Base-by-base conservation (phyloP, 78 protist species). In the Tieghemostelium lacteum region DNA sequence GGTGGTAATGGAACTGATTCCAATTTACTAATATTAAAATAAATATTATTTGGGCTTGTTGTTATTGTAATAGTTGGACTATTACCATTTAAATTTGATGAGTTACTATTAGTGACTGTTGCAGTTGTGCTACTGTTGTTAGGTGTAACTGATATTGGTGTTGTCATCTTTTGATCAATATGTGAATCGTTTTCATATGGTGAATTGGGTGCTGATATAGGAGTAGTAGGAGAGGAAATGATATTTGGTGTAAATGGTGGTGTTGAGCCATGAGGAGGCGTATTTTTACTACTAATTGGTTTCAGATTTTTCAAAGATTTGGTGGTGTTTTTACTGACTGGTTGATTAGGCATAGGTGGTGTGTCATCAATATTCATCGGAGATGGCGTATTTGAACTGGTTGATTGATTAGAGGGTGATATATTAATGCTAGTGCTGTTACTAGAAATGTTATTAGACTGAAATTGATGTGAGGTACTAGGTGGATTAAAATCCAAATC, bases 401-500 rank as follows among this genome's bases (percentile, higher is more conserved):
- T 45, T 14, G 52, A 14, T 14, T 45, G 6, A 45, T 45, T 45
- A 45, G n/a, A n/a, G n/a, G n/a, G n/a, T n/a, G n/a, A n/a, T n/a
- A 14, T 45, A 45, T 45, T 45, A 45, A 14, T 45, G 10, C 10
- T 45, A 45, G 52, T 45, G 52, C 10, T 45, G 52, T 45, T 45
- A 45, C 10, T 45, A 45, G 52, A 45, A 14, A n/a, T n/a, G n/a
- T n/a, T n/a, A n/a, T n/a, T n/a, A n/a, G n/a, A n/a, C n/a, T n/a
- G n/a, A n/a, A n/a, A n/a, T n/a, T n/a, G n/a, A n/a, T n/a, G n/a
- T n/a, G n/a, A n/a, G n/a, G n/a, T n/a, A n/a, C n/a, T n/a, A 24
- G 28, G 45, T n/a, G 14, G 5, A 26, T 76, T 34, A 45, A 69
- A 70, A 50, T 83, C 93, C 26, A 75, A 20, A 61, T 88, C 93